phyloP scores from a whole-genome alignment of 2,329 filamentous ascomycete genomes.

The Ilyonectria sp. region DNA sequence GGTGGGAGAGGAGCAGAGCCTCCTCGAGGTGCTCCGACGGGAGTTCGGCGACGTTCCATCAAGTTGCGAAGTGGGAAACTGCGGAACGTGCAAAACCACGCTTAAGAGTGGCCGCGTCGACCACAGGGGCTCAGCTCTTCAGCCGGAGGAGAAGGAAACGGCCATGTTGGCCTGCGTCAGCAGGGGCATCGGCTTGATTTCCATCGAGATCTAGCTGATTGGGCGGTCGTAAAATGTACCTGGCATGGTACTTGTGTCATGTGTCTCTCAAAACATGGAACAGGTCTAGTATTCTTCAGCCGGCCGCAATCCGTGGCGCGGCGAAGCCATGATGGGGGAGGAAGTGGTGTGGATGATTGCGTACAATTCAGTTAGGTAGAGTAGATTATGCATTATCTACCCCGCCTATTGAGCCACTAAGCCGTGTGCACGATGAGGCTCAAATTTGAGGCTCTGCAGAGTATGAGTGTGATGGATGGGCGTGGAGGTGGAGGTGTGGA shows the following conservation, averaged over 20 bases:
- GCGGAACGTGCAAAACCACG: slow-evolving; percentile 65
- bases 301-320: not conserved
- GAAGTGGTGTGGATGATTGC: not conserved
- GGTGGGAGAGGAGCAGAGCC: slow-evolving; percentile 64
- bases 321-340: not conserved
- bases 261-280: not conserved
- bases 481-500: not conserved
- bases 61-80: slow-evolving; percentile 70
- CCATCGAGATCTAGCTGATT: slow-evolving; percentile 60
- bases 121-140: slow-evolving; percentile 65
- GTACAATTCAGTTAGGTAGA: not conserved
- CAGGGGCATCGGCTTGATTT: slow-evolving; percentile 65
- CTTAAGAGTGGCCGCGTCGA: slow-evolving; percentile 61
- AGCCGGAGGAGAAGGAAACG: slow-evolving; percentile 59
- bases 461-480: not conserved
- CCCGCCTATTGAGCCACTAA: not conserved
- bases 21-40: slow-evolving; percentile 63
- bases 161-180: slow-evolving; percentile 68
- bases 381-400: not conserved
- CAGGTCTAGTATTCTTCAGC: not conserved
- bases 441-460: not conserved
- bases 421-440: not conserved
- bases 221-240: not conserved
- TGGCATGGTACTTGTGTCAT: slow-evolving; percentile 12
- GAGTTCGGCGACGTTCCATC: slow-evolving; percentile 61